Percentiles rank a stretch among this genome's conserved stretches.
Conservation (phyloP, 1,139 yeast genomes). For the Blastobotrys buckinghamii region DNA sequence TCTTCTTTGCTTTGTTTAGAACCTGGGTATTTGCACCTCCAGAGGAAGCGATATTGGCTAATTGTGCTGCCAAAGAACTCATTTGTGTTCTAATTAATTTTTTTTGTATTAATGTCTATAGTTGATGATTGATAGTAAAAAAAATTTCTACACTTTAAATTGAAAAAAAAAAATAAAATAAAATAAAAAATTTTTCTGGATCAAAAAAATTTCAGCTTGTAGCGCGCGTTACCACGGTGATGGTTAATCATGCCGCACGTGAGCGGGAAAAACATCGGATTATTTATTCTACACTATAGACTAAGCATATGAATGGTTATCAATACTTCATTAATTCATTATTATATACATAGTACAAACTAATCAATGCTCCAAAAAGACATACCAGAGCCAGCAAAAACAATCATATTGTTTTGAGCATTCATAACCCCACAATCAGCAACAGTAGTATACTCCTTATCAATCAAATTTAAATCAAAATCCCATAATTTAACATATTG, state of each 20-base stretch:
- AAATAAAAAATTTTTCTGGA: neutral
- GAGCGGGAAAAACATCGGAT: neutral
- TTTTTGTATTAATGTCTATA: neutral
- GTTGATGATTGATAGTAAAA: neutral
- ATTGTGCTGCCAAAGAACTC: constrained; percentile 62
- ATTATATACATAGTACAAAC: too few relatives aligned
- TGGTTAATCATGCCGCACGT: too few relatives aligned
- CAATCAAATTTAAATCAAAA: constrained; percentile 34
- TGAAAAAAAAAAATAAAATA: neutral
- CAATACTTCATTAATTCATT: too few relatives aligned
- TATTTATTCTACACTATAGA: neutral
- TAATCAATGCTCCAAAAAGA: constrained; percentile 19
- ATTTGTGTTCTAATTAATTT: constrained; percentile 5
- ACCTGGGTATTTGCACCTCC: constrained; percentile 66
- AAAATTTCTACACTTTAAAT: neutral
- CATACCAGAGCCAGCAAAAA: constrained; percentile 31
- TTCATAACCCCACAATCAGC: constrained; percentile 81
- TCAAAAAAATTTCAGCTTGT: neutral
- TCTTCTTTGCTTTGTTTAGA: constrained; percentile 78
- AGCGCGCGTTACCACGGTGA: neutral
- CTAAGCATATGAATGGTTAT: too few relatives aligned
- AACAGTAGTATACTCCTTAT: constrained; percentile 62
- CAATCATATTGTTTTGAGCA: constrained; percentile 8
- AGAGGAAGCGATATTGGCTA: constrained; percentile 40
- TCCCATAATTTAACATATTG: constrained; percentile 69